These are phyloP conservation scores for Penicillium sp. DNA, from an alignment of 2,329 filamentous ascomycete species.

Conservation along the genomic window DNA sequence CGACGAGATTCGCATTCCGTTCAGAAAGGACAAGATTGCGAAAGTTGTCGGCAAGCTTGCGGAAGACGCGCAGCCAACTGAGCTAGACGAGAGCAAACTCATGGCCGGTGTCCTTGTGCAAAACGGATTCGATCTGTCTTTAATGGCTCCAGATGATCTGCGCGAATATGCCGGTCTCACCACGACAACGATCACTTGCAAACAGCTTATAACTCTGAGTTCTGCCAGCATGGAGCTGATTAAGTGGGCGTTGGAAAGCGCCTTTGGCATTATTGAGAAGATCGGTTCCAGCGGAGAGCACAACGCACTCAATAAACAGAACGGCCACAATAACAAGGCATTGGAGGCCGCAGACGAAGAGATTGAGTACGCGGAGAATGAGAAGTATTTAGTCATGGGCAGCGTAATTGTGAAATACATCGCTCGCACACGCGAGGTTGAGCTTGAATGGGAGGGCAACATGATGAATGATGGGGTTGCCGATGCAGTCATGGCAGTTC, in stretches of 20 bases:
- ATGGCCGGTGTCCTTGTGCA: conserved; percentile 91
- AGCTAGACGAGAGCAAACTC: conserved; percentile 52
- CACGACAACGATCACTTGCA: conserved; percentile 89
- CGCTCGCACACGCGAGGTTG: conserved; percentile 68
- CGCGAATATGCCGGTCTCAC: conserved; percentile 96
- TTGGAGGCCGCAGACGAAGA: conserved; percentile 45
- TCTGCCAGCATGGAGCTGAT: conserved; percentile 89
- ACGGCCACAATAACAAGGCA: conserved; percentile 21
- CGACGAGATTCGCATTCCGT: conserved; percentile 90
- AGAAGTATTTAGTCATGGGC: conserved; percentile 73
- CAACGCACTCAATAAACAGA: conserved; percentile 19
- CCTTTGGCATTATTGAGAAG: conserved; percentile 78
- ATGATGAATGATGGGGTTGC: conserved; percentile 96
- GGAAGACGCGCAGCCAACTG: conserved; percentile 65
- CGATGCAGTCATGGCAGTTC: conserved; percentile 91
- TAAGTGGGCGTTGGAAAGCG: conserved; percentile 88
- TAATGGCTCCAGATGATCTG: conserved; percentile 95
- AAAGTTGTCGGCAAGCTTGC: conserved; percentile 95
- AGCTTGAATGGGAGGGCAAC: conserved; percentile 96
- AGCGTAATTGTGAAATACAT: conserved; percentile 79
- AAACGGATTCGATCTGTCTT: conserved; percentile 93
- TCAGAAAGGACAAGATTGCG: conserved; percentile 90
- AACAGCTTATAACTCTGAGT: conserved; percentile 80
- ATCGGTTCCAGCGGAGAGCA: conserved; percentile 25
- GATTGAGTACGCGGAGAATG: conserved; percentile 32